These are phyloP conservation scores for Penicillium sp. DNA, from an alignment of 2,329 filamentous ascomycete genomes.

Conservation along the genomic window DNA sequence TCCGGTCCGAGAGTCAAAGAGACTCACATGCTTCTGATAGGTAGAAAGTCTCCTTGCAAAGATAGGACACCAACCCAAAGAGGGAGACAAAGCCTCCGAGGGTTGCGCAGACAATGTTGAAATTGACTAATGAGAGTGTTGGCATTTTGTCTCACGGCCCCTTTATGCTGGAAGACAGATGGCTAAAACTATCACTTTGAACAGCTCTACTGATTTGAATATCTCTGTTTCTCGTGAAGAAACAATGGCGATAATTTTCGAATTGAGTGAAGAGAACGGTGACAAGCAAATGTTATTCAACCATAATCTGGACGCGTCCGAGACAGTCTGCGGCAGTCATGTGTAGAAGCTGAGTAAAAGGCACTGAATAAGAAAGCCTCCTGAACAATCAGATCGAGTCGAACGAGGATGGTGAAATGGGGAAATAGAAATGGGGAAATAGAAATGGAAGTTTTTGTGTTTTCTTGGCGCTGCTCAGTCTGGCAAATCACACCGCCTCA, in stretches of 20 bases:
- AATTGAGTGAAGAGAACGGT: background rate
- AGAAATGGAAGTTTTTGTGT: no score
- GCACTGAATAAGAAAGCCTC: no score
- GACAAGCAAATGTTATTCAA: constrained; percentile 37
- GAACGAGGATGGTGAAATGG: no score
- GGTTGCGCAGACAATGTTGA: constrained; percentile 76
- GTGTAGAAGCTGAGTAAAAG: no score
- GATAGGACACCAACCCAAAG: constrained; percentile 85
- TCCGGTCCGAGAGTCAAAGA: background rate
- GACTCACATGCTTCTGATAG: constrained; percentile 78
- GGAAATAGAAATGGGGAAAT: no score
- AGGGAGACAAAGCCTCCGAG: constrained; percentile 81
- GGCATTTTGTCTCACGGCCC: constrained; percentile 48
- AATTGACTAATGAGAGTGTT: constrained; percentile 62
- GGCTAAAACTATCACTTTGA: no score
- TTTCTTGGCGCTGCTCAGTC: no score
- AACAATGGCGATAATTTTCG: no score
- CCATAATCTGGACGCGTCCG: constrained; percentile 23
- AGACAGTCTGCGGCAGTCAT: constrained; percentile 2
- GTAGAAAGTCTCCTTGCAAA: constrained; percentile 85
- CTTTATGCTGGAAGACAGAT: background rate
- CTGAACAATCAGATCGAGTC: no score
- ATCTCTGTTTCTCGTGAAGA: no score
- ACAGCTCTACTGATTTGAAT: no score
- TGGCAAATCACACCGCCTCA: no score